Evolutionary conservation across 1,284 basidiomycete species (phyloP).

Genomic region (Malassezia brasiliensis): DNA sequence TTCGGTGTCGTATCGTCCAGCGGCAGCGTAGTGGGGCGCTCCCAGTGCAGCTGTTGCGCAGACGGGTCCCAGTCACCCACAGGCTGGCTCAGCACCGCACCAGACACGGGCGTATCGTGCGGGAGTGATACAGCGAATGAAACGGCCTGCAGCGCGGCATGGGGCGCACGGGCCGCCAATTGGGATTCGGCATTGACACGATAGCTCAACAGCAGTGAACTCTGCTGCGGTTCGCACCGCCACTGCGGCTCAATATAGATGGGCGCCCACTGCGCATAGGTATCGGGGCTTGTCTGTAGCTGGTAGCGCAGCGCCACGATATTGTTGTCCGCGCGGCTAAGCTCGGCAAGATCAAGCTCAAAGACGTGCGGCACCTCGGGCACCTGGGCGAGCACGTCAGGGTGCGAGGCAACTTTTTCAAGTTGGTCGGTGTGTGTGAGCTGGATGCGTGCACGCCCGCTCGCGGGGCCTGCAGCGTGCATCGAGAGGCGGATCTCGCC

Average conservation of each 20-base stretch:
- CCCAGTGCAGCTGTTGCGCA: neutral
- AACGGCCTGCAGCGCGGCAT: constrained; percentile 8
- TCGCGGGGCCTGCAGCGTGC: constrained; percentile 5
- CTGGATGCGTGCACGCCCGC: constrained; percentile 44
- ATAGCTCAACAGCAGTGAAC: constrained; percentile 53
- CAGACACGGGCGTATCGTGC: constrained; percentile 3
- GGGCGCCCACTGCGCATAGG: constrained; percentile 41
- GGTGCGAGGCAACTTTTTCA: constrained; percentile 54
- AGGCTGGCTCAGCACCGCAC: constrained; percentile 10
- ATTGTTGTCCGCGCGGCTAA: constrained; percentile 21
- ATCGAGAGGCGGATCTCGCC: constrained; percentile 52
- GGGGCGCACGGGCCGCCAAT: neutral
- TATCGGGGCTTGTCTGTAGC: constrained; percentile 36
- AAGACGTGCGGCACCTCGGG: constrained; percentile 50
- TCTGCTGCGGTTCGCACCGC: constrained; percentile 52
- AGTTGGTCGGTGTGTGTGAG: constrained; percentile 51
- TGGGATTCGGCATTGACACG: constrained; percentile 32
- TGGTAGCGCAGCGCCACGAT: constrained; percentile 53
- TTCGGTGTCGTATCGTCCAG: neutral
- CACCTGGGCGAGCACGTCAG: constrained; percentile 49
- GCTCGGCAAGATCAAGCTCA: constrained; percentile 49
- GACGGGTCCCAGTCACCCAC: constrained; percentile 13
- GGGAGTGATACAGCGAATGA: constrained; percentile 7
- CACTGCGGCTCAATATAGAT: constrained; percentile 52
- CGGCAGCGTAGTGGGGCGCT: neutral